Evolutionary conservation across 139 green algal genomes (phyloP), one percentile per base, ranked within the genome.

Genomic region (Chlorella ohadii): DNA sequence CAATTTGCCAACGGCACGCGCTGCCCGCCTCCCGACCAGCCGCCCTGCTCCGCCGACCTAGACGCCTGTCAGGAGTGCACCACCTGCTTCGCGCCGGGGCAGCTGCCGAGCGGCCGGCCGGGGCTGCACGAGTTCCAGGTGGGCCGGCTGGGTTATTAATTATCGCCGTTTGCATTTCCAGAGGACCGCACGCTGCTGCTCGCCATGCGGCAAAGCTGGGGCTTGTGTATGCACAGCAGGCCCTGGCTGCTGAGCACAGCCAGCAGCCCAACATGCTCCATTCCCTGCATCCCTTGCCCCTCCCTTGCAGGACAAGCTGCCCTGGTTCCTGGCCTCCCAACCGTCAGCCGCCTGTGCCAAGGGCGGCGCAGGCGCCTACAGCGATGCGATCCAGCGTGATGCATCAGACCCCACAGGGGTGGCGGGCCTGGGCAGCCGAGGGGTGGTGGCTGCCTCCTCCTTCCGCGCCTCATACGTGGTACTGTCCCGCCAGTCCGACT

Each of bases 391-490:
- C 27, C 74, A 80, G 51, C 28, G 33, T 6, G 33, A 85, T 34
- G 9, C 65, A 15, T 33, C 39, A 9, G 82, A 92, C 83, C 57
- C 72, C 34, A 89, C 85, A 25, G 84, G 78, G 13, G 63, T 88
- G 19, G 75, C 77, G 20, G 92, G 89, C 25, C 87, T 95, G 65
- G 71, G 59, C 20, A 13, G 68, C 2, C 25, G 28, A 1, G 91
- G 93, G 38, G 23, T 92, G 6, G 86, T 97, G 34, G 77, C 73
- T 1, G 93, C 95, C 4, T 95, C 91, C 36, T 82, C 87, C 38
- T 98, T 98, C 91, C 81, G 95, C 25, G 91, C 94, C n/a, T 96
- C 93, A 79, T 95, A 98, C 84, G 92, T 91, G 25, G 91, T 95
- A 0, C 88, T 98, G 22, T 89, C 83, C 78, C 65, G 82, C 23